Evolutionary conservation across 2,329 filamentous ascomycete species (phyloP).

Genomic region (Talaromyces piceae): DNA sequence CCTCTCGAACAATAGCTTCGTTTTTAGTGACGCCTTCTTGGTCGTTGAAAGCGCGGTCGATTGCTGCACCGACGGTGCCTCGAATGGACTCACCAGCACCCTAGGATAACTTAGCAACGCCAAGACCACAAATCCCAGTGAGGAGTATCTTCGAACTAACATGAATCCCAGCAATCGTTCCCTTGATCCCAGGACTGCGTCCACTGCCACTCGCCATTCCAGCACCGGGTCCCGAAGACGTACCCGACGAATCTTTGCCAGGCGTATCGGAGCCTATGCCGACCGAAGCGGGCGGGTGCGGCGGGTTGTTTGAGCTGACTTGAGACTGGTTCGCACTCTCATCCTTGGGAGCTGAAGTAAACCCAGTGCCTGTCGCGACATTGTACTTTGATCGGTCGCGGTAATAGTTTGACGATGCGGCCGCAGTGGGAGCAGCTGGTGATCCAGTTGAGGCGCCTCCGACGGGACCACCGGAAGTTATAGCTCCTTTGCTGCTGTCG

Average conservation of each 20-base stretch:
- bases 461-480: constrained; percentile 10
- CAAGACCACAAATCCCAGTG: background rate
- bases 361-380: constrained; percentile 18
- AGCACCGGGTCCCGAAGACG: background rate
- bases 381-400: constrained; percentile 19
- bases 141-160: constrained; percentile 19
- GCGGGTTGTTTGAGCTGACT: background rate
- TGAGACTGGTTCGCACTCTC: background rate
- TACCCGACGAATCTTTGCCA: background rate
- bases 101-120: constrained; percentile 15
- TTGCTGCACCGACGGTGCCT: constrained; percentile 28
- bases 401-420: constrained; percentile 9
- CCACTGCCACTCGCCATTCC: background rate
- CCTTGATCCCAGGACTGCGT: constrained; percentile 20
- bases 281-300: background rate
- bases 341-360: background rate
- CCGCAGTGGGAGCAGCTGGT: constrained; percentile 17
- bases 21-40: constrained; percentile 30
- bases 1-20: constrained; percentile 27
- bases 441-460: constrained; percentile 23
- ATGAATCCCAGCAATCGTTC: constrained; percentile 26
- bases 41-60: constrained; percentile 33
- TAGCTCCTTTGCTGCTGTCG: background rate
- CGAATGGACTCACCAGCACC: constrained; percentile 36
- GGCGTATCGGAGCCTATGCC: background rate